phyloP scores from a whole-genome alignment of 2,329 filamentous ascomycete genomes.

The Scopulariopsis brevicaulis region DNA sequence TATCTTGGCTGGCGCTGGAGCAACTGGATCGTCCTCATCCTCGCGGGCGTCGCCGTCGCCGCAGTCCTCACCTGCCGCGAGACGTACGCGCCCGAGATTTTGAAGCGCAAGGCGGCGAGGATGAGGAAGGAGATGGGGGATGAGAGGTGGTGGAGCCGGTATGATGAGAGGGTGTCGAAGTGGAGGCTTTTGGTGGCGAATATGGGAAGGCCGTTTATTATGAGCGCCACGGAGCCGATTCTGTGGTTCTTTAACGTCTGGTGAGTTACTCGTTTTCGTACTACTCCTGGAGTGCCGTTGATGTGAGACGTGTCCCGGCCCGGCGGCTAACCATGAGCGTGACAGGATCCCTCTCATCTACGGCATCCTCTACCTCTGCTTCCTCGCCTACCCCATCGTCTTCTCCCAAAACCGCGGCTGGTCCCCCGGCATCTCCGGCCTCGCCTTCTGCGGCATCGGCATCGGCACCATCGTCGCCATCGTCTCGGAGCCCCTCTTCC shows the following conservation, averaged over 20 bases:
- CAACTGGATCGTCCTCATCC: conserved; percentile 69
- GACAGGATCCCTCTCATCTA: conserved; percentile 70
- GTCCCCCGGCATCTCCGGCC: conserved; percentile 59
- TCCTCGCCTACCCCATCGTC: conserved; percentile 81
- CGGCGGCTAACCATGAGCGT: background rate
- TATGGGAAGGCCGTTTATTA: conserved; percentile 64
- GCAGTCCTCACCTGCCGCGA: conserved; percentile 54
- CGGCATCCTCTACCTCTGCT: conserved; percentile 79
- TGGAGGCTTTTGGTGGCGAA: conserved; percentile 60
- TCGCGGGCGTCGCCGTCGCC: conserved; percentile 49
- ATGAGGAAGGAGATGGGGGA: conserved; percentile 59
- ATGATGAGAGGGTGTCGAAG: conserved; percentile 61
- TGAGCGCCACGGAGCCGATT: conserved; percentile 75
- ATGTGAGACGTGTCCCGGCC: background rate
- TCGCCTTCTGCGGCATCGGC: conserved; percentile 67
- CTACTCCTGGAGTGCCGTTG: background rate
- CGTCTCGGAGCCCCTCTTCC: conserved; percentile 57
- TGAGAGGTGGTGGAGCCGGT: conserved; percentile 65
- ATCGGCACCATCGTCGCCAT: conserved; percentile 52
- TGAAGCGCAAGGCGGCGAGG: conserved; percentile 53
- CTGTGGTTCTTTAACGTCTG: conserved; percentile 57
- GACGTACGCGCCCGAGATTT: conserved; percentile 63
- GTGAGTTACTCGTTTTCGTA: conserved; percentile 24
- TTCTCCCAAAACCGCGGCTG: conserved; percentile 68
- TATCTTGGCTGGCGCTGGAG: conserved; percentile 82